Base-by-base conservation (phyloP, 2,329 filamentous ascomycete genomes). In the Arthroderma sp. region DNA sequence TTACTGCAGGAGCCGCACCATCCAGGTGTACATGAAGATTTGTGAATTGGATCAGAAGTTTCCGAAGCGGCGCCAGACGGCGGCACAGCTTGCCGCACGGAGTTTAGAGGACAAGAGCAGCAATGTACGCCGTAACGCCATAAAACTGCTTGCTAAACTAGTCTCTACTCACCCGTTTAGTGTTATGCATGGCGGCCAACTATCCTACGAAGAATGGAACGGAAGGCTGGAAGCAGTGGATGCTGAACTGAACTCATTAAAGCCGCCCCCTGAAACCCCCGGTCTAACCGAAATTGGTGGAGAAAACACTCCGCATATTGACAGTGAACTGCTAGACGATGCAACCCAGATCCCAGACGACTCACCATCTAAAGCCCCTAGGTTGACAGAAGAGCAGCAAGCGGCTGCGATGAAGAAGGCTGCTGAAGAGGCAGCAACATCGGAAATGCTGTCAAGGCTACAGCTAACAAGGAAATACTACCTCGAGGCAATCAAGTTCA, bases 31-130 rank as follows among this genome's bases (percentile, higher is more conserved):
- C 58, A 77, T 85, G 66, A 89, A 81, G 58, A 74, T 98, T 8
- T 95, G 88, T 56, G 87, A 95, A 46, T 73, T 96, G n/a, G 86
- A 94, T 39, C 86, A 89, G 52, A 96, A 96, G 60, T 95, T 93
- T 56, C 86, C 88, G 33, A 95, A 95, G 66, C 77, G 88, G 45
- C 75, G 91, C 48, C 88, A 95, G 61, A 83, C 77, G 58, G 89
- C 83, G 3, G 84, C 89, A 1, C 86, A 95, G 60, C 71, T 95
- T 28, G 88, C 91, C 1, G 81, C 84, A 46, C 78, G 85, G 54
- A 96, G 89, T 62, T 71, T 98, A 2, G 86, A 95, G 62, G 93
- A 98, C 68, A 96, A 94, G 72, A 96, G 89, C 67, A 98, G 91
- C 65, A 94, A 96, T 56, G 91, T 98, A 30, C 77, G 91, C 50